phyloP scores from a whole-genome alignment of 768 basidiomycete genomes.

The Tubosaeta sp. region DNA sequence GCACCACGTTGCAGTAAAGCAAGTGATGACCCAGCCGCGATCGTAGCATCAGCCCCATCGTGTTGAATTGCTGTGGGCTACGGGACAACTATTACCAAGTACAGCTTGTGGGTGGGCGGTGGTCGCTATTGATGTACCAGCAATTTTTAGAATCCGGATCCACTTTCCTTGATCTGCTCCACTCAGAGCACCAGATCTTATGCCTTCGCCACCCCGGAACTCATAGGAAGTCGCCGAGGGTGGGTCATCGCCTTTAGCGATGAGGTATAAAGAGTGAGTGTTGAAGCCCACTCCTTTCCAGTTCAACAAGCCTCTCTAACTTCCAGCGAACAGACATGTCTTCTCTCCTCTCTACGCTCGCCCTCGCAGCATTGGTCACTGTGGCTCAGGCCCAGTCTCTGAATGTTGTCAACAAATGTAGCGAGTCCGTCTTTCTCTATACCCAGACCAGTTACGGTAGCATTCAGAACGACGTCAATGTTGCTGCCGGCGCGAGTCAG shows the following conservation, averaged over 20 bases:
- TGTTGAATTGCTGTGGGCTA: background rate
- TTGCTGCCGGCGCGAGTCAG: conserved; percentile 18
- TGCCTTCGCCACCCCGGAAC: background rate
- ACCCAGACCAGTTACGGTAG: conserved; percentile 29
- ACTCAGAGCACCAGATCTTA: background rate
- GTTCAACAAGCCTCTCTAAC: background rate
- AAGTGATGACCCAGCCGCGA: no score
- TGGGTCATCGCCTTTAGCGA: no score
- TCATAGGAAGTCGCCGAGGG: no score
- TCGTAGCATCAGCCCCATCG: no score
- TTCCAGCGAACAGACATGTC: conserved; percentile 15
- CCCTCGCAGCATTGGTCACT: conserved; percentile 17
- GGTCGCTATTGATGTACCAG: background rate
- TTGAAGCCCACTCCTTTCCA: background rate
- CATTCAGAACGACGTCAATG: conserved; percentile 23
- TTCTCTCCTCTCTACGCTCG: conserved; percentile 14
- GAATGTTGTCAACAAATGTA: conserved; percentile 14
- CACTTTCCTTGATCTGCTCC: background rate
- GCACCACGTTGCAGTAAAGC: no score
- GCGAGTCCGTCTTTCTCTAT: conserved; percentile 25
- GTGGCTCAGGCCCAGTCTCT: conserved; percentile 27
- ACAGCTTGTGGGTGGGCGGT: background rate
- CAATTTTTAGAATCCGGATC: no score
- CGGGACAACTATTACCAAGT: background rate
- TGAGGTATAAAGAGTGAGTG: conserved; percentile 14